Percentiles rank a stretch among this genome's conserved stretches.
phyloP scores from a whole-genome alignment of 1,284 basidiomycete species.

The Neolentinus lepideus region DNA sequence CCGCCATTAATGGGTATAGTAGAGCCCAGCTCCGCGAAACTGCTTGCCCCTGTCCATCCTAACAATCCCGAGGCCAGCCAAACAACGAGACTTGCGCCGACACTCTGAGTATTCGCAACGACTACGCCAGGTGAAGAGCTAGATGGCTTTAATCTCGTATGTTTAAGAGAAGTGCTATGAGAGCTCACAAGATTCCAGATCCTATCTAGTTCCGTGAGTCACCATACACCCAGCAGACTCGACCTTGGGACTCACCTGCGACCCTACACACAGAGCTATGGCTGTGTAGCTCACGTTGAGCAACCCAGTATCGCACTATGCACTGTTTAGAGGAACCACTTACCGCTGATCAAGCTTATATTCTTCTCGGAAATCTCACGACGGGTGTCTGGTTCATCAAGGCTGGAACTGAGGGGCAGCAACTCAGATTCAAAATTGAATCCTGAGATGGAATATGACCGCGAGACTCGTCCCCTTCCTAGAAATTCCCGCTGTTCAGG shows the following conservation, averaged over 20 bases:
- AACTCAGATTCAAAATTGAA: conserved; percentile 77
- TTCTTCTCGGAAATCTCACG: conserved; percentile 55
- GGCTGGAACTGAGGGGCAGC: conserved; percentile 68
- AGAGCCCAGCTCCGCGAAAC: conserved; percentile 82
- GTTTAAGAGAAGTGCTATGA: not conserved
- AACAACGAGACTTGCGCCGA: conserved; percentile 77
- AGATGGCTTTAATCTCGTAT: not conserved
- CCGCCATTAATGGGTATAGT: conserved; percentile 86
- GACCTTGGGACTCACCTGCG: not conserved
- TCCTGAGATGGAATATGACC: conserved; percentile 67
- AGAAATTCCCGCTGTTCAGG: conserved; percentile 26
- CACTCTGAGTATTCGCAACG: conserved; percentile 78
- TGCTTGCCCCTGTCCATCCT: conserved; percentile 91
- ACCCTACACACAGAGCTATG: not conserved
- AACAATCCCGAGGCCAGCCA: conserved; percentile 79
- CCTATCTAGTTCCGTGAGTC: not conserved
- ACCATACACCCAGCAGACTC: not conserved
- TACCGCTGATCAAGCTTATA: conserved; percentile 74
- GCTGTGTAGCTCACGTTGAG: not conserved
- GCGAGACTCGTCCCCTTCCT: conserved; percentile 20
- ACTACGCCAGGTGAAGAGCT: conserved; percentile 91
- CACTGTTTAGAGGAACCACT: conserved; percentile 11
- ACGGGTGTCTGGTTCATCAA: conserved; percentile 55
- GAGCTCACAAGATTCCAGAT: conserved; percentile 3
- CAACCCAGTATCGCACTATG: no score